Conservation (phyloP, 305 asterid species). For the Fraxinus ornus region DNA sequence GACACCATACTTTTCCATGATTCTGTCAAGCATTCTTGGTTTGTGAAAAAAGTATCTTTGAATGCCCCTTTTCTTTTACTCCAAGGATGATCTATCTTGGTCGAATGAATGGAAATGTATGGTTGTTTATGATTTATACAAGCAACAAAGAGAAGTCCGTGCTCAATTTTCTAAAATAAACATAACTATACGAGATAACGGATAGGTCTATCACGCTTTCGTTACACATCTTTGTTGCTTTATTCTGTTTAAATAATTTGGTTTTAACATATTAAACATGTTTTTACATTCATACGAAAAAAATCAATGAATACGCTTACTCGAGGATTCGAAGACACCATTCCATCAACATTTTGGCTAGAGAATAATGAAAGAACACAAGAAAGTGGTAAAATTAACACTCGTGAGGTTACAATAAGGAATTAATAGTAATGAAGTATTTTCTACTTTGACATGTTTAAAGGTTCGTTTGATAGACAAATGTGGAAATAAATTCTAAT, state of each 20-base stretch:
- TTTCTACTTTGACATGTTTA: not conserved
- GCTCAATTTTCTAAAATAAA: not conserved
- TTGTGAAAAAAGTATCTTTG: not conserved
- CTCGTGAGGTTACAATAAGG: not conserved
- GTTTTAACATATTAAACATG: not conserved
- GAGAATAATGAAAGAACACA: not conserved
- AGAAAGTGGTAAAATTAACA: not conserved
- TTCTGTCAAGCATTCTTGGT: conserved; percentile 12
- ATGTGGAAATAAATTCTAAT: too few species aligned
- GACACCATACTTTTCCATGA: not conserved
- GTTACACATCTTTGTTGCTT: not conserved
- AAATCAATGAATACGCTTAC: not conserved
- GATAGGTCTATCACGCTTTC: not conserved
- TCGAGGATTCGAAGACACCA: not conserved
- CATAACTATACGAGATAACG: not conserved
- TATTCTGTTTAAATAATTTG: not conserved
- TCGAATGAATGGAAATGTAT: not conserved
- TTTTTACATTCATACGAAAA: not conserved
- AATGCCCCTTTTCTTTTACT: not conserved
- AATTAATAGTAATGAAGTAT: not conserved
- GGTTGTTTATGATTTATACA: not conserved
- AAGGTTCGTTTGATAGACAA: too few species aligned
- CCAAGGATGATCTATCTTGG: not conserved
- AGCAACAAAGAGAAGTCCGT: not conserved
- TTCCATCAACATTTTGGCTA: not conserved